Evolutionary conservation across 148 eudicot species (phyloP).

Genomic region (Camellia granthamiana): DNA sequence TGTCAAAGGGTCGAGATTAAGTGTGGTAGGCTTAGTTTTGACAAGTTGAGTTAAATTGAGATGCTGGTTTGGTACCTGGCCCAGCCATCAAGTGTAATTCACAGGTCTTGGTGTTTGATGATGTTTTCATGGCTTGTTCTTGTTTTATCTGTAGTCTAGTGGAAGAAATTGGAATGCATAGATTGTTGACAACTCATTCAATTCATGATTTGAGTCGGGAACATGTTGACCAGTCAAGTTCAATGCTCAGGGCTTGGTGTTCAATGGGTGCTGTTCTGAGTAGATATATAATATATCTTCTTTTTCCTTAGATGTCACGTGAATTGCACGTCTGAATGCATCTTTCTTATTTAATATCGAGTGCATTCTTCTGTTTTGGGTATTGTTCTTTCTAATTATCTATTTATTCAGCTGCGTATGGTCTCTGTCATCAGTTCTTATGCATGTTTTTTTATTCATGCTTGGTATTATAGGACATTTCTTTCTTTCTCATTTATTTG

Average conservation of each 20-base stretch:
- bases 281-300: neutral
- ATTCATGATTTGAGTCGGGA: neutral
- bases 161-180: neutral
- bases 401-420: neutral
- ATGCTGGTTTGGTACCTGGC: neutral
- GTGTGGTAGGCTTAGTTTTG: neutral
- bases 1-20: neutral
- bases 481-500: neutral
- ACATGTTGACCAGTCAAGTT: neutral
- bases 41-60: neutral
- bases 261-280: neutral
- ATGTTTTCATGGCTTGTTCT: neutral
- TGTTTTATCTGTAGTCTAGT: neutral
- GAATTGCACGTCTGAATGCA: neutral
- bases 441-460: neutral
- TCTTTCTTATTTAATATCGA: neutral
- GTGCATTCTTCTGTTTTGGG: neutral
- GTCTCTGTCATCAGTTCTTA: neutral
- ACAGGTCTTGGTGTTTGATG: neutral
- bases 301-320: neutral
- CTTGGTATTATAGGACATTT: neutral
- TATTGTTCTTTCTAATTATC: neutral
- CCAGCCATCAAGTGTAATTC: neutral
- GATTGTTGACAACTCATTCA: neutral
- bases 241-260: neutral